These are phyloP conservation scores for Chamaecyparis obtusa DNA, from an alignment of 75 land plant species.

Conservation along the genomic window DNA sequence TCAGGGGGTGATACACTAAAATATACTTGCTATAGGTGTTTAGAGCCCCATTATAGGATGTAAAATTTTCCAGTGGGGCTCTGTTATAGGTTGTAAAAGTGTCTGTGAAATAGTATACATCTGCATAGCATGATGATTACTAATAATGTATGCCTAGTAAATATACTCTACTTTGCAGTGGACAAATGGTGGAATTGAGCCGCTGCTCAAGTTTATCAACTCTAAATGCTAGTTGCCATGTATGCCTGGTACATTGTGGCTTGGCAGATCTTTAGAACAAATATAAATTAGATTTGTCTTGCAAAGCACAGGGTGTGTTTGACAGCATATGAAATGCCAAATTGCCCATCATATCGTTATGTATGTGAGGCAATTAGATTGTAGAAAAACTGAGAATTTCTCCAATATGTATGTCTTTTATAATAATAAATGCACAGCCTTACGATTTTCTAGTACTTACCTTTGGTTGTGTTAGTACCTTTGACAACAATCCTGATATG, in stretches of 20 bases:
- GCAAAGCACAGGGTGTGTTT: neutral
- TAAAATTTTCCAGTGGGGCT: neutral
- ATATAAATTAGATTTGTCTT: neutral
- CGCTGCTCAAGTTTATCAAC: neutral
- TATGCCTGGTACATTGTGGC: neutral
- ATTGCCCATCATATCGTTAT: neutral
- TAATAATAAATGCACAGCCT: neutral
- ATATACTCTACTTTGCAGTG: constrained; percentile 4
- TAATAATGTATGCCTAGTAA: constrained; percentile 4
- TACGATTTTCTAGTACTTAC: neutral
- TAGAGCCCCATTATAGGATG: constrained; percentile 7
- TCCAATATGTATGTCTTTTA: neutral
- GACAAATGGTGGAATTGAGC: neutral
- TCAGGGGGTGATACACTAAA: neutral
- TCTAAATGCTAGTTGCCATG: neutral
- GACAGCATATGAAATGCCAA: constrained; percentile 5
- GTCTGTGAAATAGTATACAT: neutral
- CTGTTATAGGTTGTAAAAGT: constrained; percentile 9
- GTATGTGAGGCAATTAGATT: neutral
- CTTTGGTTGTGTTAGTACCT: neutral
- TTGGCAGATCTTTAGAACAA: neutral
- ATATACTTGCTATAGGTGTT: neutral
- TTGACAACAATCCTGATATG: no score
- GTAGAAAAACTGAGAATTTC: neutral
- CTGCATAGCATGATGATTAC: neutral